Evolutionary conservation across 139 green algal genomes (phyloP).

Genomic region (Marvania coccoides): DNA sequence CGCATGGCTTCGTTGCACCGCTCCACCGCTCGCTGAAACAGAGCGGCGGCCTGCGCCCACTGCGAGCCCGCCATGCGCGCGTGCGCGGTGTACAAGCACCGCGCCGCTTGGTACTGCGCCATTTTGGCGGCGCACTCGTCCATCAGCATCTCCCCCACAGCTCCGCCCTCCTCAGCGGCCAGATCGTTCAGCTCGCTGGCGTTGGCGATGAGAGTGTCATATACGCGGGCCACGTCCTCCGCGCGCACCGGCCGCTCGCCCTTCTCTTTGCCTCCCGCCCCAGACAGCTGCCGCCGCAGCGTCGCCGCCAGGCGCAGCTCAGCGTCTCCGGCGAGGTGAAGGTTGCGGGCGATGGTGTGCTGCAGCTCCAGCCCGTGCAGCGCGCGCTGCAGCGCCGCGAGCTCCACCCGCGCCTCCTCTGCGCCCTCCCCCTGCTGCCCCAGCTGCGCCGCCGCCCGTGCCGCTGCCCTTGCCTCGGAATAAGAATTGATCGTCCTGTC

Average conservation of each 20-base stretch:
- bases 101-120: slow-evolving; percentile 28
- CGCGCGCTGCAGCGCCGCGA: slow-evolving; percentile 20
- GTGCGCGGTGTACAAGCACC: slow-evolving; percentile 52
- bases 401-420: slow-evolving; percentile 14
- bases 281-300: slow-evolving; percentile 14
- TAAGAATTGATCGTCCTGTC: slow-evolving; percentile 53
- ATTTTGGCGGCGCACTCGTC: slow-evolving; percentile 39
- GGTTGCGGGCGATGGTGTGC: slow-evolving; percentile 28
- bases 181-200: slow-evolving; percentile 54
- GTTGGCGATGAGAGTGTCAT: slow-evolving; percentile 35
- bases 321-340: slow-evolving; percentile 1
- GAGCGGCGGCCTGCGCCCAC: slow-evolving; percentile 44
- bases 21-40: slow-evolving; percentile 49
- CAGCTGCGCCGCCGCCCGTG: slow-evolving; percentile 14
- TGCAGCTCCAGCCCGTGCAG: slow-evolving; percentile 53
- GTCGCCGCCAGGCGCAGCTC: slow-evolving; percentile 21
- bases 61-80: slow-evolving; percentile 32
- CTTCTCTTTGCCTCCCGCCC: slow-evolving; percentile 13
- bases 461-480: slow-evolving; percentile 8
- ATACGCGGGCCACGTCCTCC: slow-evolving; percentile 58
- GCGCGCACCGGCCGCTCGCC: slow-evolving; percentile 36
- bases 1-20: slow-evolving; percentile 19
- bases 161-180: slow-evolving; percentile 41
- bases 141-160: slow-evolving; percentile 46
- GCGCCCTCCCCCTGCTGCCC: not conserved